A percentile compares a stretch with the other conserved stretches of the same genome.
phyloP scores from a whole-genome alignment of 2,329 filamentous ascomycete species.

The Fusarium virguliforme region DNA sequence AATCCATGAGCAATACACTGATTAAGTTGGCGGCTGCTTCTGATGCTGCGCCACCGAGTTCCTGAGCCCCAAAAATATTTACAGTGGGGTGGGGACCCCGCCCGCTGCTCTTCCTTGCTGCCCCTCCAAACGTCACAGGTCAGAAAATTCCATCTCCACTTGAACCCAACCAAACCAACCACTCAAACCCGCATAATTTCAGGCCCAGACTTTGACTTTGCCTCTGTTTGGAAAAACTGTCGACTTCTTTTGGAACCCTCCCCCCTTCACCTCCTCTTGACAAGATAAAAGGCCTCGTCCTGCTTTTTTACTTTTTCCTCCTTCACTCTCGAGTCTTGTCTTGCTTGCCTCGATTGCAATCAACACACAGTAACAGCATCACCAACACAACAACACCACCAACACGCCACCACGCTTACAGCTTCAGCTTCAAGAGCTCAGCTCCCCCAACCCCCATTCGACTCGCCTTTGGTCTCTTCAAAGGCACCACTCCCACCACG shows the following conservation, averaged over 20 bases:
- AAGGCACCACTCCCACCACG: constrained; percentile 74
- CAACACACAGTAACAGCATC: neutral
- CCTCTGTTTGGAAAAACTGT: constrained; percentile 26
- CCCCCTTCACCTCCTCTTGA: constrained; percentile 11
- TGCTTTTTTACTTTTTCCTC: constrained; percentile 2
- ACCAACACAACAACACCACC: neutral
- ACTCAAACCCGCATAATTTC: constrained; percentile 23
- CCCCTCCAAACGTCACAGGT: constrained; percentile 48
- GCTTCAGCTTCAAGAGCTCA: constrained; percentile 1
- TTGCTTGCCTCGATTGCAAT: constrained; percentile 4
- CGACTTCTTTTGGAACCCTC: constrained; percentile 10
- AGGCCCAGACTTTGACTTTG: constrained; percentile 28
- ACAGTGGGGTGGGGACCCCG: neutral
- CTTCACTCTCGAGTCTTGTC: neutral
- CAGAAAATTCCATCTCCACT: constrained; percentile 39
- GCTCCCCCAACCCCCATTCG: constrained; percentile 33
- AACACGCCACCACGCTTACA: constrained; percentile 5
- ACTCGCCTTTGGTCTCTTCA: constrained; percentile 77
- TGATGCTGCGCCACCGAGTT: constrained; percentile 32
- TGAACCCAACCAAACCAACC: constrained; percentile 25
- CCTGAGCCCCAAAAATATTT: constrained; percentile 4
- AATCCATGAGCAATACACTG: neutral
- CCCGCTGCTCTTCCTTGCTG: constrained; percentile 14
- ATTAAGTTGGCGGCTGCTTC: neutral
- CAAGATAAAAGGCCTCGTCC: constrained; percentile 40